Base-by-base conservation (phyloP, 352 stramenopile genomes). In the Globisporangium solare region DNA sequence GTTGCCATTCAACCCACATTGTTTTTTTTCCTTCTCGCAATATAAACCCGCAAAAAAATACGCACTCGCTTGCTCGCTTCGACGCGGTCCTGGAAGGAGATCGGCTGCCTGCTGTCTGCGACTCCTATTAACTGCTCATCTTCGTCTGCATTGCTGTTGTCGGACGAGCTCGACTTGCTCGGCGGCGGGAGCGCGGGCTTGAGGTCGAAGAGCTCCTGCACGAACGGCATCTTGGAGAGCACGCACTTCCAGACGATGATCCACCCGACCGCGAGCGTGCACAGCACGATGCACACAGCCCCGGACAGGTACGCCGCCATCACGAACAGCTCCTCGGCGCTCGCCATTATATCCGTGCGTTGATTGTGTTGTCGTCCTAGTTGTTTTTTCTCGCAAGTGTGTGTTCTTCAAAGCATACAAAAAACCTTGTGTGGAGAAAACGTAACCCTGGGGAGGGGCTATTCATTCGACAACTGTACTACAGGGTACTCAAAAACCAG, bases 211-310 rank as follows among this genome's bases (percentile, higher is more conserved):
- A 92, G 74, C 63, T 92, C 82, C 59, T 89, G 82, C 32, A 92
- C 59, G 56, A 92, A 89, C 17, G 77, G 77, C 78, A 92, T 92
- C 61, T 89, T 89, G 50, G 82, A 76, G 51, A 92, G 67, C 56
- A 92, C 79, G 54, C 76, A 87, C 67, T 90, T 92, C 82, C 82
- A 92, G 53, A 92, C 82, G n/a, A 86, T 70, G 51, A 92, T 74
- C 82, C 82, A 92, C 52, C 79, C 80, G 27, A 92, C 50, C 6
- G 59, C 72, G 11, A 92, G 64, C 52, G 82, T 92, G 57, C 87
- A 79, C n/a, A 92, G 82, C 53, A 92, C 74, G 66, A 92, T 92
- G 61, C 76, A 83, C 42, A 92, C 76, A 0, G 82, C 82, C 17
- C 82, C 82, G 1, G 76, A 81, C 11, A 92, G 70, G 68, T 92